These are phyloP conservation scores for Hirsutella thompsonii DNA, from an alignment of 2,329 filamentous ascomycete genomes.

Conservation along the genomic window DNA sequence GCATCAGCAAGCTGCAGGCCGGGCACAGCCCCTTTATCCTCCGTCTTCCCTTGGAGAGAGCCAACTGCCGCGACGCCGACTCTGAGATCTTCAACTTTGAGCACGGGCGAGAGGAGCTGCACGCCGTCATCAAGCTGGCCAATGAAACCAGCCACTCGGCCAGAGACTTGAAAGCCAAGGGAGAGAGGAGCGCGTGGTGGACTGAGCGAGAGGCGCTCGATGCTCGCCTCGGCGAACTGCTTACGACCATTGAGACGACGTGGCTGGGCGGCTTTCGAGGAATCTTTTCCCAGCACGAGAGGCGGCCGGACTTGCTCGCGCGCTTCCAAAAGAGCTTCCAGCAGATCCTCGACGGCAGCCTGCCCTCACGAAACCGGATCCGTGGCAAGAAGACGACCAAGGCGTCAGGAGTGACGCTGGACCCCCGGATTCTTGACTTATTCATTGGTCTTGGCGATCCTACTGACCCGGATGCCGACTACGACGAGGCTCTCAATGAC, in stretches of 20 bases:
- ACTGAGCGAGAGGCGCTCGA: conserved; percentile 71
- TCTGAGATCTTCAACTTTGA: conserved; percentile 71
- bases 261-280: conserved; percentile 95
- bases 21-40: conserved; percentile 73
- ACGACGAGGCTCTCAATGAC: conserved; percentile 85
- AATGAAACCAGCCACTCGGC: conserved; percentile 71
- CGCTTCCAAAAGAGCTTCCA: conserved; percentile 71
- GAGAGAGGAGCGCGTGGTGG: conserved; percentile 81
- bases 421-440: conserved; percentile 61
- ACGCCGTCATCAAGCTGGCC: conserved; percentile 68
- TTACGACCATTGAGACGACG: conserved; percentile 77
- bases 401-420: conserved; percentile 32
- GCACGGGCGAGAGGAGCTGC: conserved; percentile 65
- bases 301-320: conserved; percentile 50
- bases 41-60: conserved; percentile 71
- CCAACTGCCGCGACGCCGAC: conserved; percentile 68
- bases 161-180: conserved; percentile 59
- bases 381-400: conserved; percentile 38
- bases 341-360: conserved; percentile 65
- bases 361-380: conserved; percentile 66
- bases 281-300: conserved; percentile 68
- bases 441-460: conserved; percentile 78
- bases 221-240: conserved; percentile 58
- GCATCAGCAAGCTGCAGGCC: conserved; percentile 72
- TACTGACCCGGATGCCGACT: conserved; percentile 51